Evolutionary conservation across 768 basidiomycete species (phyloP).

Genomic region (Tulasnella sp.): DNA sequence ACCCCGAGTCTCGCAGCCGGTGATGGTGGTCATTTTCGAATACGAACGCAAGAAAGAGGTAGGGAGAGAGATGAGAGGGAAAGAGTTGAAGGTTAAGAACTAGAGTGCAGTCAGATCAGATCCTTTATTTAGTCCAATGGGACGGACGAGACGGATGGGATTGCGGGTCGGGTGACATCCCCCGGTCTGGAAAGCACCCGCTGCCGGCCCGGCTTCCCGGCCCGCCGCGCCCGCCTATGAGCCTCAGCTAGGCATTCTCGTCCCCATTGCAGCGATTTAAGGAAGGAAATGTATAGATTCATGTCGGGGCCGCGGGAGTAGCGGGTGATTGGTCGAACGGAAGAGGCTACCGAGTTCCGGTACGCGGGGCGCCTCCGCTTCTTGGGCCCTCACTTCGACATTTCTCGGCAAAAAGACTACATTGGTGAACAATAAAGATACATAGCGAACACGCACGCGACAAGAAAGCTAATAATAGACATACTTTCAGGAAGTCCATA

Average conservation of each 20-base stretch:
- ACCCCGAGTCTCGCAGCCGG: slow-evolving; percentile 64
- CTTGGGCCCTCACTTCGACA: background rate
- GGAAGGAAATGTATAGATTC: background rate
- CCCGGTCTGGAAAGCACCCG: slow-evolving; percentile 16
- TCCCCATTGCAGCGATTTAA: background rate
- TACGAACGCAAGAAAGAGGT: background rate
- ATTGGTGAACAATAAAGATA: slow-evolving; percentile 1
- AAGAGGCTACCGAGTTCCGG: slow-evolving; percentile 9
- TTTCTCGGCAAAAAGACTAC: slow-evolving; percentile 11
- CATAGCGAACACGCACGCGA: background rate
- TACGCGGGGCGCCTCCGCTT: background rate
- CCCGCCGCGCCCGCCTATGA: background rate
- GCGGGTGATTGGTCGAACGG: background rate
- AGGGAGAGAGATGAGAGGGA: slow-evolving; percentile 1
- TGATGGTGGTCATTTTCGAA: slow-evolving; percentile 50
- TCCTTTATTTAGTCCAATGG: slow-evolving; percentile 13
- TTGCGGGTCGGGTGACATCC: slow-evolving; percentile 4
- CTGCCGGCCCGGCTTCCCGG: slow-evolving; percentile 2
- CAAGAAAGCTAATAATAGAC: background rate
- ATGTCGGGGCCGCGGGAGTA: background rate
- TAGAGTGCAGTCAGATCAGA: background rate
- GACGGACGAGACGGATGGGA: background rate
- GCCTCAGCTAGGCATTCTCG: slow-evolving; percentile 4
- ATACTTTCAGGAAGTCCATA: background rate
- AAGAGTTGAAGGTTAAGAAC: background rate